Percentiles rank a stretch among this genome's conserved stretches.
phyloP scores from a whole-genome alignment of 2,329 filamentous ascomycete species.

The Mollisiaceae sp. region DNA sequence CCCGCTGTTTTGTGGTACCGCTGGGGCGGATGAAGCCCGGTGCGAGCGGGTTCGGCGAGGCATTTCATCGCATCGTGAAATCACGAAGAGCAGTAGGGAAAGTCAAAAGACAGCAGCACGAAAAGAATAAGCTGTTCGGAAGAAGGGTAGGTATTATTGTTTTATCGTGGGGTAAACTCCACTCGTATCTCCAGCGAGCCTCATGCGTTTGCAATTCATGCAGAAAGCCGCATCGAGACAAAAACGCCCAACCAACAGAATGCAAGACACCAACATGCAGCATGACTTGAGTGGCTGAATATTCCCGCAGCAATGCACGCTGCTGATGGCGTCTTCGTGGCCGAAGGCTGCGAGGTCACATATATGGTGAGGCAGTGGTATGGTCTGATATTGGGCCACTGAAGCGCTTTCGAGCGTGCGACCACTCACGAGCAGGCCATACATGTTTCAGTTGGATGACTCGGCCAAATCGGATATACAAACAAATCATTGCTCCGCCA shows the following conservation, averaged over 20 bases:
- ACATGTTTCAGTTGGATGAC: not conserved
- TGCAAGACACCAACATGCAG: not conserved
- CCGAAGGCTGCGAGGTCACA: not conserved
- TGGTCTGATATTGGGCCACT: slow-evolving; percentile 2
- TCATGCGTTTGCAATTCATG: slow-evolving; percentile 6
- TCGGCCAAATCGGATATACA: not conserved
- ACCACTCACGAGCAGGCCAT: not conserved
- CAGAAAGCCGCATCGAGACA: slow-evolving; percentile 1
- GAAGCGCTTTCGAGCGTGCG: not conserved
- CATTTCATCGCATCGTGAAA: not conserved
- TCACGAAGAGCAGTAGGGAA: not conserved
- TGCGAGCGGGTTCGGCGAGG: not conserved
- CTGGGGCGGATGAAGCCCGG: not conserved
- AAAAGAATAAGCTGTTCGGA: not conserved
- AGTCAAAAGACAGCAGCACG: not conserved
- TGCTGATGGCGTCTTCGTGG: not conserved
- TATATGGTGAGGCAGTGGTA: not conserved
- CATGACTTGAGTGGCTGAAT: not conserved
- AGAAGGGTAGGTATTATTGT: not conserved
- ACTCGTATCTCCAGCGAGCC: not conserved
- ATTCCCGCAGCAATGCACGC: not conserved
- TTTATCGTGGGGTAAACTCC: not conserved
- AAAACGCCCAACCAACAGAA: slow-evolving; percentile 8
- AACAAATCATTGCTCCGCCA: not conserved
- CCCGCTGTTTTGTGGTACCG: not conserved